Evolutionary conservation across 176 grass and related monocot genomes (phyloP).

Genomic region (Zoysia pacifica): DNA sequence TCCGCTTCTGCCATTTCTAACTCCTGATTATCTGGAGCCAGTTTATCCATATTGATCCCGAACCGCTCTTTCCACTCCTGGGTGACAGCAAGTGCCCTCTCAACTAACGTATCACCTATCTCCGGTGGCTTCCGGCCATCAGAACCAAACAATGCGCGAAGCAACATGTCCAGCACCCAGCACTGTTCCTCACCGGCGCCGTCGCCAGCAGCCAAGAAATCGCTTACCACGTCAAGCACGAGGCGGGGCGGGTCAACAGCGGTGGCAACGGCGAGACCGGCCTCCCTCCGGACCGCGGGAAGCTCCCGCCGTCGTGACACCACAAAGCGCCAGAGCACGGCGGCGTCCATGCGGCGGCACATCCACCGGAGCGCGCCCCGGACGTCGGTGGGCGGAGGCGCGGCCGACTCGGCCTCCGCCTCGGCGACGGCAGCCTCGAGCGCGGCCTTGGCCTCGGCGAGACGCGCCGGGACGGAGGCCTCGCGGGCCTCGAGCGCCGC

Average conservation of each 20-base stretch:
- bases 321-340: constrained; percentile 63
- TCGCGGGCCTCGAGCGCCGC: constrained; percentile 55
- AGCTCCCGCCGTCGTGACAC: constrained; percentile 51
- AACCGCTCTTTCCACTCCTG: constrained; percentile 63
- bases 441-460: constrained; percentile 42
- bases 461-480: constrained; percentile 40
- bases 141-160: constrained; percentile 49
- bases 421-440: constrained; percentile 39
- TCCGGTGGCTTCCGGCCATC: constrained; percentile 53
- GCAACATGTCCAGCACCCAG: constrained; percentile 66
- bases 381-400: constrained; percentile 44
- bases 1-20: constrained; percentile 38
- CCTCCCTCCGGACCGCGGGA: constrained; percentile 42
- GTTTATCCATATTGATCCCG: constrained; percentile 32
- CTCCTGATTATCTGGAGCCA: constrained; percentile 8
- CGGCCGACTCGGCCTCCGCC: constrained; percentile 42
- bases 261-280: constrained; percentile 45
- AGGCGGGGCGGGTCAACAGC: constrained; percentile 67
- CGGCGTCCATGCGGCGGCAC: constrained; percentile 71
- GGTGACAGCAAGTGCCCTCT: constrained; percentile 58
- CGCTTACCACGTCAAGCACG: constrained; percentile 60
- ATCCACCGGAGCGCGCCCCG: constrained; percentile 66
- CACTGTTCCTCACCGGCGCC: constrained; percentile 44
- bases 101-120: constrained; percentile 60
- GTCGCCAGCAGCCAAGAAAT: constrained; percentile 43